A percentile compares a stretch with the other conserved stretches of the same genome.
These are phyloP conservation scores for Monilinia fructigena DNA, from an alignment of 2,329 filamentous ascomycete genomes.

Conservation along the genomic window DNA sequence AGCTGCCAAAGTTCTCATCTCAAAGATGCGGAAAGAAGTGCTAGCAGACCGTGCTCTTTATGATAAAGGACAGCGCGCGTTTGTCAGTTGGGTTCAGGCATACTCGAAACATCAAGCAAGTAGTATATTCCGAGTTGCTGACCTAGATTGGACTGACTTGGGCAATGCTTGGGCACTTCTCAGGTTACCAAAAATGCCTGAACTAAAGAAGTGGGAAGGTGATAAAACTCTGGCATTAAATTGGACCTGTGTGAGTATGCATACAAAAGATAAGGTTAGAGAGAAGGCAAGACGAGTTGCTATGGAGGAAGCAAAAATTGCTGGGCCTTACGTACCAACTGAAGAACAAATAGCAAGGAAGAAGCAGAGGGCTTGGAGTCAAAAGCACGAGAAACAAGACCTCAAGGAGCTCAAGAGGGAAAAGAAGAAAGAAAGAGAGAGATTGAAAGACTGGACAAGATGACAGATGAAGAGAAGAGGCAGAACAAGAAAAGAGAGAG, in stretches of 20 bases:
- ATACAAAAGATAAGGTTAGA: constrained; percentile 70
- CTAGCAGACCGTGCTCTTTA: constrained; percentile 55
- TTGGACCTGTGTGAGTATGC: constrained; percentile 67
- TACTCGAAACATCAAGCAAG: constrained; percentile 89
- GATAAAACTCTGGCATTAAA: constrained; percentile 60
- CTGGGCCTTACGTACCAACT: constrained; percentile 41
- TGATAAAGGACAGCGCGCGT: constrained; percentile 86
- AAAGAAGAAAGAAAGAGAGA: constrained; percentile 64
- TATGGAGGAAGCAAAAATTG: constrained; percentile 50
- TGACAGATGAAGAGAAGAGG: constrained; percentile 75
- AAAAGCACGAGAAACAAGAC: constrained; percentile 65
- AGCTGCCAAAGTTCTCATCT: constrained; percentile 58
- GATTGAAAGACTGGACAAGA: constrained; percentile 58
- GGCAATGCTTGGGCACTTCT: constrained; percentile 83
- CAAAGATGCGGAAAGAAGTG: constrained; percentile 60
- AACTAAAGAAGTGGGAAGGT: constrained; percentile 71
- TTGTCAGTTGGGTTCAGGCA: constrained; percentile 89
- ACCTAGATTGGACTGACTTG: constrained; percentile 82
- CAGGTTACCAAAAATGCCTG: constrained; percentile 89
- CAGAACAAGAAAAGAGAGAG: constrained; percentile 51
- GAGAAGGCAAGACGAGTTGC: constrained; percentile 64
- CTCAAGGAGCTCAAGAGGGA: constrained; percentile 61
- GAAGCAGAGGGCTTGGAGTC: constrained; percentile 70
- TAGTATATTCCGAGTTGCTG: constrained; percentile 81
- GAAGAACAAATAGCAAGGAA: constrained; percentile 54